phyloP scores from a whole-genome alignment of 2,329 filamentous ascomycete species.

The Phaeosphaeriaceae sp. region DNA sequence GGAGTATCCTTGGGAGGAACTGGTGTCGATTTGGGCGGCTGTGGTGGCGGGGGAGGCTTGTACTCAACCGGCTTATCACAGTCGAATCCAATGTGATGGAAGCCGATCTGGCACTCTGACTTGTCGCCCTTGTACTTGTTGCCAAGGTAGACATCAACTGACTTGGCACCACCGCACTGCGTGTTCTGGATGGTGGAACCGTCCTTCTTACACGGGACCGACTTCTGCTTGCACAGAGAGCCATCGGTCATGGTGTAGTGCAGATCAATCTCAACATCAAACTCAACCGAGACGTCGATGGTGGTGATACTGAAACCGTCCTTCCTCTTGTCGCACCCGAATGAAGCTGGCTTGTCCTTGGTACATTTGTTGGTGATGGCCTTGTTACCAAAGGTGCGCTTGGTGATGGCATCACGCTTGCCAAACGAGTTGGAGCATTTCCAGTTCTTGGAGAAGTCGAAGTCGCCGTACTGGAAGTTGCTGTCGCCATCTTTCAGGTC shows the following conservation, averaged over 20 bases:
- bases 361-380: slow-evolving; percentile 54
- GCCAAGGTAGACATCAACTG: slow-evolving; percentile 73
- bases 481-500: slow-evolving; percentile 57
- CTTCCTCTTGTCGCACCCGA: slow-evolving; percentile 67
- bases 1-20: slow-evolving; percentile 15
- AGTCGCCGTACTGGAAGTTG: slow-evolving; percentile 73
- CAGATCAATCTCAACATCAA: slow-evolving; percentile 82
- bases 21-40: slow-evolving; percentile 16
- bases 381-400: slow-evolving; percentile 53
- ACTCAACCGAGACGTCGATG: slow-evolving; percentile 75
- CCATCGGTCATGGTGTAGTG: slow-evolving; percentile 87
- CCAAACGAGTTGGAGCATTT: slow-evolving; percentile 67
- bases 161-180: slow-evolving; percentile 90
- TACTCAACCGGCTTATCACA: slow-evolving; percentile 57
- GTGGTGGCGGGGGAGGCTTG: slow-evolving; percentile 26
- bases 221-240: slow-evolving; percentile 78
- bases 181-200: slow-evolving; percentile 79
- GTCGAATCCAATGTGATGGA: slow-evolving; percentile 79
- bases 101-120: slow-evolving; percentile 71
- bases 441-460: slow-evolving; percentile 70
- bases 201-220: slow-evolving; percentile 51
- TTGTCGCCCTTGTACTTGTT: slow-evolving; percentile 55
- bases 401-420: slow-evolving; percentile 64
- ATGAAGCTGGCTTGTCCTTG: slow-evolving; percentile 63
- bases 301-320: slow-evolving; percentile 75